Conservation (phyloP, 2,329 filamentous ascomycete genomes). For the Aspergillus sp. region DNA sequence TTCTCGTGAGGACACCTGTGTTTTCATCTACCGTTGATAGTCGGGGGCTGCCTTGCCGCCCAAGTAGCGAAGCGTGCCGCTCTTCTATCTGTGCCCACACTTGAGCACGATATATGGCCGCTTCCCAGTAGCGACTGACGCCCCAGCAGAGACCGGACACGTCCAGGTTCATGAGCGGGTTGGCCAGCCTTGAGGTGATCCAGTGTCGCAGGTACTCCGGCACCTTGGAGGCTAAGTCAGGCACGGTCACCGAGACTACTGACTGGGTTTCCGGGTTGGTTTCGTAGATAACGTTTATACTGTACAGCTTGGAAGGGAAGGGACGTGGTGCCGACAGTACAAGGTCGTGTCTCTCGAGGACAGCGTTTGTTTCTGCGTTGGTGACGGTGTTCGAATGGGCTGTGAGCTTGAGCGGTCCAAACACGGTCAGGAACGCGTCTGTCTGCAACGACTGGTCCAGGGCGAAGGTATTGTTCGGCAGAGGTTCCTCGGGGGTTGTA, state of each 20-base stretch:
- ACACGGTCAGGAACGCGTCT: conserved; percentile 67
- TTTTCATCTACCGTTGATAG: not conserved
- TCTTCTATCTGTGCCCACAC: conserved; percentile 36
- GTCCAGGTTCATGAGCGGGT: conserved; percentile 35
- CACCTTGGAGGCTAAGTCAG: conserved; percentile 21
- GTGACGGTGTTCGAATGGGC: conserved; percentile 27
- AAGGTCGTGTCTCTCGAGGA: conserved; percentile 36
- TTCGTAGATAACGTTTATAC: conserved; percentile 33
- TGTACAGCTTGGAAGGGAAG: conserved; percentile 34
- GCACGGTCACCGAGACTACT: conserved; percentile 32
- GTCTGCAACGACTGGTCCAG: conserved; percentile 55
- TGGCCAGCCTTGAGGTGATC: conserved; percentile 34
- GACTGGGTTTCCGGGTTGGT: conserved; percentile 35
- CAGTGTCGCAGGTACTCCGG: conserved; percentile 33
- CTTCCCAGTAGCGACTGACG: conserved; percentile 43
- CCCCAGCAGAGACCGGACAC: conserved; percentile 43
- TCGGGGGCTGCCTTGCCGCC: not conserved
- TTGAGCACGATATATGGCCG: conserved; percentile 34
- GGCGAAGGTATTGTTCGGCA: conserved; percentile 65
- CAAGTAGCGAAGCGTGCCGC: conserved; percentile 19
- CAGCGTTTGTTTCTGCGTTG: conserved; percentile 13
- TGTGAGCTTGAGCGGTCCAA: conserved; percentile 64
- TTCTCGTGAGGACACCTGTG: conserved; percentile 16
- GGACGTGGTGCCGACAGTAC: conserved; percentile 35
- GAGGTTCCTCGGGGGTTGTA: conserved; percentile 31